Percentiles rank a stretch among this genome's conserved stretches.
These are phyloP conservation scores for Athelia psychrophila DNA, from an alignment of 1,284 basidiomycete species.

Conservation along the genomic window DNA sequence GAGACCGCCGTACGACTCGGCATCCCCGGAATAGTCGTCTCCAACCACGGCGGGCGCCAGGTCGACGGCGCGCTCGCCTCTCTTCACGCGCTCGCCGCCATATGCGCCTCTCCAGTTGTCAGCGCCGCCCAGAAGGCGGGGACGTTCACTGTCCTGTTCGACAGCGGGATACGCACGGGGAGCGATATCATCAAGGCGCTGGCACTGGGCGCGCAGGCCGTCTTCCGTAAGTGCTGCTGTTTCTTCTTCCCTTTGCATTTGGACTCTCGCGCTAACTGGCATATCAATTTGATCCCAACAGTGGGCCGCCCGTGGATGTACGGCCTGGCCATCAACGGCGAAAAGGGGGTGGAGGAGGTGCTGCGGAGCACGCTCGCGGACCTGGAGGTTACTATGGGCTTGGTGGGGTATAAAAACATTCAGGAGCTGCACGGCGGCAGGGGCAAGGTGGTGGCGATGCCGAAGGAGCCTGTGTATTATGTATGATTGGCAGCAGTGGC, in stretches of 20 bases:
- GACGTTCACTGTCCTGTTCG: conserved; percentile 71
- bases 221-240: conserved; percentile 53
- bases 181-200: conserved; percentile 76
- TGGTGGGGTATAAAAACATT: conserved; percentile 44
- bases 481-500: too few species aligned
- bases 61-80: conserved; percentile 78
- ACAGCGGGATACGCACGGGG: conserved; percentile 77
- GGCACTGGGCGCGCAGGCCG: conserved; percentile 66
- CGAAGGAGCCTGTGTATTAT: too few species aligned
- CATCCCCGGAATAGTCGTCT: conserved; percentile 75
- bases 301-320: conserved; percentile 63
- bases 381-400: conserved; percentile 52
- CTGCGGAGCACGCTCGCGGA: conserved; percentile 61
- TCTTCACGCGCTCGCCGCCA: conserved; percentile 62
- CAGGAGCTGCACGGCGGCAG: conserved; percentile 46
- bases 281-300: conserved; percentile 22
- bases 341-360: conserved; percentile 66
- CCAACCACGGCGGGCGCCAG: conserved; percentile 83
- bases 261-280: conserved; percentile 11
- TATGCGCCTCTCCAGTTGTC: conserved; percentile 58
- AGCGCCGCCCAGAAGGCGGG: conserved; percentile 53
- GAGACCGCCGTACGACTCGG: conserved; percentile 61
- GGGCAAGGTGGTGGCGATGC: conserved; percentile 29
- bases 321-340: conserved; percentile 61
- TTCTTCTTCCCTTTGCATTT: not conserved